These are phyloP conservation scores for Penicillium subrubescens DNA, from an alignment of 495 filamentous ascomycete species.

Conservation along the genomic window DNA sequence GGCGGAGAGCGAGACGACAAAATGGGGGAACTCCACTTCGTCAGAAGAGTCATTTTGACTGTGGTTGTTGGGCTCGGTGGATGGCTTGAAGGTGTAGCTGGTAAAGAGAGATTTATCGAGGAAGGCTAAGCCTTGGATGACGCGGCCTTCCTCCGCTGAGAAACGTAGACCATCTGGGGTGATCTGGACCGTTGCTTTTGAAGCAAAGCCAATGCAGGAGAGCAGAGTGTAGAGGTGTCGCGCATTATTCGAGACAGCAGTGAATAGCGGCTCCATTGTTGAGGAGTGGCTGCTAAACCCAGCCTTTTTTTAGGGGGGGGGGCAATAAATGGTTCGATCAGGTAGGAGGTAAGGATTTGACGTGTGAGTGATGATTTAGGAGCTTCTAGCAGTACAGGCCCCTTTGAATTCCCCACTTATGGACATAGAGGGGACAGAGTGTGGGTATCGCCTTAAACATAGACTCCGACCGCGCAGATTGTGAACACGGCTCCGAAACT, in stretches of 20 bases:
- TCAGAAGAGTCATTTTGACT: conserved; percentile 41
- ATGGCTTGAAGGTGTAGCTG: conserved; percentile 68
- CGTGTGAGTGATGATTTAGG: conserved; percentile 28
- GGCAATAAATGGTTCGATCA: conserved; percentile 10
- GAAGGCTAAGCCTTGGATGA: conserved; percentile 86
- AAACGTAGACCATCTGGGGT: conserved; percentile 82
- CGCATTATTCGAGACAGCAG: conserved; percentile 81
- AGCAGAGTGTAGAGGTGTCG: conserved; percentile 88
- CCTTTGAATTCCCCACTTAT: conserved; percentile 38
- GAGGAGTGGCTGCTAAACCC: conserved; percentile 8
- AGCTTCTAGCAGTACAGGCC: conserved; percentile 42
- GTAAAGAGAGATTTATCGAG: conserved; percentile 86
- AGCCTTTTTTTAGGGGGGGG: conserved; percentile 6
- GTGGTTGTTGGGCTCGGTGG: conserved; percentile 27
- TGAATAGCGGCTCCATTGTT: conserved; percentile 62
- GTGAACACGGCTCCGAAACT: conserved; percentile 96
- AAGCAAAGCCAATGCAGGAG: conserved; percentile 79
- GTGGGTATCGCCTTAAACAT: conserved; percentile 72
- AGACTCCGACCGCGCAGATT: conserved; percentile 98
- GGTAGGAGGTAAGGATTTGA: conserved; percentile 13
- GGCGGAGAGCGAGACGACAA: conserved; percentile 83
- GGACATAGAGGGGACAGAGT: conserved; percentile 37
- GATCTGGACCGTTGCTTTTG: conserved; percentile 82
- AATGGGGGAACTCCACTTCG: conserved; percentile 48
- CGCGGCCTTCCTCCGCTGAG: conserved; percentile 77